Percentiles rank a stretch among this genome's conserved stretches.
Conservation (phyloP, 306 rosid species). For the Quillaja saponaria region DNA sequence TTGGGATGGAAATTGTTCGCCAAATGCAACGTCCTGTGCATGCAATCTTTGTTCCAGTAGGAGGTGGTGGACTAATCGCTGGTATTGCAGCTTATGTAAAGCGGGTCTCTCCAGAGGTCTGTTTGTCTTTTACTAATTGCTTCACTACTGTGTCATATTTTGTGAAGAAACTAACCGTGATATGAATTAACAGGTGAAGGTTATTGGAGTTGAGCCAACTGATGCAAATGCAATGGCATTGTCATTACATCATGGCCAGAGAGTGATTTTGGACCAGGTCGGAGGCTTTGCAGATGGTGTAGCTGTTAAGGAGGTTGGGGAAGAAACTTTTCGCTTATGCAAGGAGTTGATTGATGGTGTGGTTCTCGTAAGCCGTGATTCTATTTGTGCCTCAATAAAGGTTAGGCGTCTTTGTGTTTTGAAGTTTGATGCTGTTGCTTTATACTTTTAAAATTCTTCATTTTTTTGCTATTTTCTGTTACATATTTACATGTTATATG, state of each 20-base stretch:
- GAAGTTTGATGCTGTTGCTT: constrained; percentile 19
- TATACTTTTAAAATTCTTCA: no score
- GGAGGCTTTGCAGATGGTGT: constrained; percentile 99
- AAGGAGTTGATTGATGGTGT: constrained; percentile 83
- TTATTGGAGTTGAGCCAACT: constrained; percentile 89
- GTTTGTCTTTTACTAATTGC: constrained; percentile 17
- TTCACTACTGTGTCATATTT: background rate
- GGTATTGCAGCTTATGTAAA: constrained; percentile 97
- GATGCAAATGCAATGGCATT: constrained; percentile 98
- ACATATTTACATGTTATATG: no score
- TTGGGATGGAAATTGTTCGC: constrained; percentile 91
- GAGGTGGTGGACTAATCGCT: constrained; percentile 97
- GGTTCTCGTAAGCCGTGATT: constrained; percentile 89
- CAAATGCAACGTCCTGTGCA: constrained; percentile 64
- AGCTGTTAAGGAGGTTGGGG: constrained; percentile 98
- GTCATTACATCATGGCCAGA: constrained; percentile 79
- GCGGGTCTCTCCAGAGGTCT: constrained; percentile 89
- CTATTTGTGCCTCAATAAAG: constrained; percentile 95
- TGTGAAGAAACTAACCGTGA: constrained; percentile 11
- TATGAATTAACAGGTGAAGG: constrained; percentile 62
- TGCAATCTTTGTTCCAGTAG: constrained; percentile 95
- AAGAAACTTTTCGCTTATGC: constrained; percentile 88
- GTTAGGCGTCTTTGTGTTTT: constrained; percentile 44
- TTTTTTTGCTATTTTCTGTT: no score
- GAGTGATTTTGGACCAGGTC: constrained; percentile 77